Evolutionary conservation across 352 stramenopile genomes (phyloP), one percentile per base, ranked within the genome.

Genomic region (Phytophthora sansomeana): DNA sequence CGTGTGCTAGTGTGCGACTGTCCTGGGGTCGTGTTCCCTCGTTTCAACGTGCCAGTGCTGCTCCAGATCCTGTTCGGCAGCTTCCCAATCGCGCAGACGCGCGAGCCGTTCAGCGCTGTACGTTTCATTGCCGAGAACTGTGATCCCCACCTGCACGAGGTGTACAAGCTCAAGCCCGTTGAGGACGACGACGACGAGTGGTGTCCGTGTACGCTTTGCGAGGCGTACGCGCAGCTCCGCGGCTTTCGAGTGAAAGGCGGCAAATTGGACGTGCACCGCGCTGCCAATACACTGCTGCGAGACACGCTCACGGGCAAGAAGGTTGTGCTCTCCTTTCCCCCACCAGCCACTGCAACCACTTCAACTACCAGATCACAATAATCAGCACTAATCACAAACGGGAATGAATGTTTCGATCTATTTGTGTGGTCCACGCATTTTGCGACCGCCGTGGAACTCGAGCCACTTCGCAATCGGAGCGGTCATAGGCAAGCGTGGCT

Each of bases 91-190:
- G 84, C 87, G 10, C 90, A 97, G 69, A 93, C 88, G 7, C 83
- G 90, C 10, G 90, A 96, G 52, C 85, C 90, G 24, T 97, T 90
- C 69, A 95, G 84, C 53, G 85, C 88, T 9, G 79, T 96, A 33
- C 87, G 88, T 16, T 96, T 96, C 51, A 83, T 95, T 16, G 86
- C 87, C 7, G 89, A 97, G 68, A 93, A 93, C 59, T 93, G 85
- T 41, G 60, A 74, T 33, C 87, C 87, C 14, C 67, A 75, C 14
- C 77, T 95, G 49, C 68, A 93, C 44, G 80, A 89, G 38, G 57
- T 90, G n/a, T 95, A 95, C 75, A 93, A 93, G 61, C 78, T 95
- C 39, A 83, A 80, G 44, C 78, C 78, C 1, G 75, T 93, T 17
- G 85, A 93, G 24, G 78, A 85, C 10, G 85, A 93, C 24, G 83